phyloP scores from a whole-genome alignment of 2,329 filamentous ascomycete species.

The Aureobasidium uvarum region DNA sequence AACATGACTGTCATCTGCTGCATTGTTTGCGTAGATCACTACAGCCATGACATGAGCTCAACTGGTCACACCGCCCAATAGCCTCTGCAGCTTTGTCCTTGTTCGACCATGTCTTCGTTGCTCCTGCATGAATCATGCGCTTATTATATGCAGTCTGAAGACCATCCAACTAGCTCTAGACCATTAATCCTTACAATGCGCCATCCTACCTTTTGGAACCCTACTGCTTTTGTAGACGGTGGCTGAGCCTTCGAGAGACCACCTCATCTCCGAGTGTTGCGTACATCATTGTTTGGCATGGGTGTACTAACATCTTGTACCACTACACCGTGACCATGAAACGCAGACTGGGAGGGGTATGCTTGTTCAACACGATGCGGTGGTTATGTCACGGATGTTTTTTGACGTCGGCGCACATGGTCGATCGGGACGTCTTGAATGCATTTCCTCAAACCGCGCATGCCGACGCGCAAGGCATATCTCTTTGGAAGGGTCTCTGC shows the following conservation, averaged over 20 bases:
- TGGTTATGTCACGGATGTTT: constrained; percentile 9
- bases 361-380: background rate
- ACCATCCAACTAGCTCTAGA: background rate
- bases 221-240: background rate
- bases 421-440: background rate
- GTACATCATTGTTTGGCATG: background rate
- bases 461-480: constrained; percentile 13
- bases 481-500: background rate
- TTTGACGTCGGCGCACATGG: constrained; percentile 5
- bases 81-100: background rate
- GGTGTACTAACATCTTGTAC: background rate
- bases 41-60: background rate
- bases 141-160: background rate
- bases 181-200: background rate
- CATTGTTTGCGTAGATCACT: background rate
- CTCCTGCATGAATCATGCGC: background rate
- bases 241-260: background rate
- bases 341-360: background rate
- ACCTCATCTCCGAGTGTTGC: background rate
- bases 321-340: background rate
- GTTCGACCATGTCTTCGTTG: background rate
- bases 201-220: background rate
- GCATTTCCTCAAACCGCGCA: constrained; percentile 17
- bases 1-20: background rate
- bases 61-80: background rate